A percentile compares a stretch with the other conserved stretches of the same genome.
Conservation (phyloP, 1,139 yeast genomes). For the Pichia sp. region DNA sequence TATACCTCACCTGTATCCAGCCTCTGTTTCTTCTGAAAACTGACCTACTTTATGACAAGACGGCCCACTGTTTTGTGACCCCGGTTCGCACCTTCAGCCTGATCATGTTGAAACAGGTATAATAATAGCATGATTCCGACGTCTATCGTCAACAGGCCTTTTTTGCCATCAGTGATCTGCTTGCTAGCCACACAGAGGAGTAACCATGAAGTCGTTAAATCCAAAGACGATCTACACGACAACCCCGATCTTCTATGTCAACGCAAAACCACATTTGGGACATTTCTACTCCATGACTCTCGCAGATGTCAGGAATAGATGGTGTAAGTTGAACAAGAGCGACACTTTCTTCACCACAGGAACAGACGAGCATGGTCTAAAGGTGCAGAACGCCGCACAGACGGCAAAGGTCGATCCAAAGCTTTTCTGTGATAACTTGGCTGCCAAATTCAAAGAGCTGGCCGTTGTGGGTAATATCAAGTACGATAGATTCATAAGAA, state of each 20-base stretch:
- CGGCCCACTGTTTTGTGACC: too few species aligned
- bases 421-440: slow-evolving; percentile 65
- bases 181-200: neutral
- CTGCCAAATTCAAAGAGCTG: slow-evolving; percentile 57
- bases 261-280: slow-evolving; percentile 93
- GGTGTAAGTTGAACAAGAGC: slow-evolving; percentile 51
- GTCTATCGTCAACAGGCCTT: too few species aligned
- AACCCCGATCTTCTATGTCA: slow-evolving; percentile 94
- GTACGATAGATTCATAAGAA: slow-evolving; percentile 78
- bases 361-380: slow-evolving; percentile 95
- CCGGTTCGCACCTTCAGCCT: too few species aligned
- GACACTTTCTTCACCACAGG: slow-evolving; percentile 75
- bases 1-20: neutral
- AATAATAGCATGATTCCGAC: too few species aligned
- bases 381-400: slow-evolving; percentile 75
- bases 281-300: slow-evolving; percentile 85
- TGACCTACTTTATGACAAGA: too few species aligned
- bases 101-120: too few species aligned
- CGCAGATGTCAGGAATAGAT: slow-evolving; percentile 72
- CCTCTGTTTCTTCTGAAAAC: too few species aligned
- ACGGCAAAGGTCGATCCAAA: slow-evolving; percentile 53
- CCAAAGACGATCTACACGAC: slow-evolving; percentile 51
- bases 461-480: slow-evolving; percentile 54
- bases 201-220: slow-evolving; percentile 13
- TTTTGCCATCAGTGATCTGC: too few species aligned